A percentile compares a stretch with the other conserved stretches of the same genome.
Conservation (phyloP, 805 yeast genomes). For the Nakazawaea wyomingensis region DNA sequence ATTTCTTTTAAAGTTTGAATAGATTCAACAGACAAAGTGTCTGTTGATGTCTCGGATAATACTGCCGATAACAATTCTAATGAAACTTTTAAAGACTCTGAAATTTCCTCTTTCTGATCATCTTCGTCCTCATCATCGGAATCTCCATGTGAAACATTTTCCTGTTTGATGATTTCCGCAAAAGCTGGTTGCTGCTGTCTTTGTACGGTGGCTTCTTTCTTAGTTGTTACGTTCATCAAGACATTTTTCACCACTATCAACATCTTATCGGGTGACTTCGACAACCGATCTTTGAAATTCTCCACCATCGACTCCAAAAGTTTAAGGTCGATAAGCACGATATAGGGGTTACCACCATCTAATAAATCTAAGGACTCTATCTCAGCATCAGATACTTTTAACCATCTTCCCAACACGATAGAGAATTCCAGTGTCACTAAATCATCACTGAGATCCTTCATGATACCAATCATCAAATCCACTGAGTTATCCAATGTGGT, state of each 20-base stretch:
- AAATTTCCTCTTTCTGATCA: slow-evolving; percentile 25
- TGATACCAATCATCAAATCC: slow-evolving; percentile 35
- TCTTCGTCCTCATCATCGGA: slow-evolving; percentile 35
- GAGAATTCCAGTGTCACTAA: slow-evolving; percentile 44
- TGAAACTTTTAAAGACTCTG: slow-evolving; percentile 27
- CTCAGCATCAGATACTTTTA: slow-evolving; percentile 22
- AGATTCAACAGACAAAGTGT: slow-evolving; percentile 2
- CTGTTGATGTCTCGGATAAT: slow-evolving; percentile 23
- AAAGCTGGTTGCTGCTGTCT: too few relatives aligned
- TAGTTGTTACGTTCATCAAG: too few relatives aligned
- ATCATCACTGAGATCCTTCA: slow-evolving; percentile 45
- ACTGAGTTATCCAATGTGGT: slow-evolving; percentile 39
- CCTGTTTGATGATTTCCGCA: too few relatives aligned
- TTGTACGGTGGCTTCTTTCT: too few relatives aligned
- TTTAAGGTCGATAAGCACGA: slow-evolving; percentile 53
- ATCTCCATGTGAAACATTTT: slow-evolving; percentile 19
- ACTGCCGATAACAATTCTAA: slow-evolving; percentile 34
- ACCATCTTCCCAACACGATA: slow-evolving; percentile 56
- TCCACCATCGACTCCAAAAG: slow-evolving; percentile 58
- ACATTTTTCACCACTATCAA: slow-evolving; percentile 43
- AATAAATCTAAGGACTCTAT: slow-evolving; percentile 13
- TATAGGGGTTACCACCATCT: slow-evolving; percentile 40
- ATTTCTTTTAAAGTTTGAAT: slow-evolving; percentile 15
- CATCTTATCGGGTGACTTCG: slow-evolving; percentile 53
- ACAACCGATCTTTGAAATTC: slow-evolving; percentile 50